Percentiles rank a stretch among this genome's conserved stretches.
phyloP scores from a whole-genome alignment of 129 eudicot species.

The Escallonia rubra region DNA sequence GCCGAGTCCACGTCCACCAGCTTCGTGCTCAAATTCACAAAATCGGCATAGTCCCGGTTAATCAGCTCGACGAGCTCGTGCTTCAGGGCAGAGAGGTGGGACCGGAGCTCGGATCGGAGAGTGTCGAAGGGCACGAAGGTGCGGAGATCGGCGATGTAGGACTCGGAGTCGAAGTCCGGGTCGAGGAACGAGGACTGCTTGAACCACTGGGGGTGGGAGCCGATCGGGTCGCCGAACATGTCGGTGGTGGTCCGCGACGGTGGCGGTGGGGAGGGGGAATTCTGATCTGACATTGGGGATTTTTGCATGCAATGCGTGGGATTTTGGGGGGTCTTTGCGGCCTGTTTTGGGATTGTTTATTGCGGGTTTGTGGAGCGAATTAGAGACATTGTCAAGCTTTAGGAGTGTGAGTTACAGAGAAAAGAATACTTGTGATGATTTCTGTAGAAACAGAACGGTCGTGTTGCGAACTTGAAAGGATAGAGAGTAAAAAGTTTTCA shows the following conservation, averaged over 20 bases:
- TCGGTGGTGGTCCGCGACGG: constrained; percentile 61
- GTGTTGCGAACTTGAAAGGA: no score
- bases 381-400: no score
- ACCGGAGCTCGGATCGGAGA: constrained; percentile 89
- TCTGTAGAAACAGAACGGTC: no score
- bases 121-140: constrained; percentile 93
- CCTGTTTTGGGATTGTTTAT: no score
- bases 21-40: constrained; percentile 83
- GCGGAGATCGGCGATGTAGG: constrained; percentile 95
- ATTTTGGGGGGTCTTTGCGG: neutral
- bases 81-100: constrained; percentile 66
- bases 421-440: no score
- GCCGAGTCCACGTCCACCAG: constrained; percentile 81
- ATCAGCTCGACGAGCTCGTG: constrained; percentile 78
- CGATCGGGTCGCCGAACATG: constrained; percentile 85
- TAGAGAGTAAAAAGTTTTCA: no score
- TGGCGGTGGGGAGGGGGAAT: constrained; percentile 22
- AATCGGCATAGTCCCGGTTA: constrained; percentile 83
- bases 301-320: neutral
- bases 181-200: constrained; percentile 65
- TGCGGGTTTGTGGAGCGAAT: no score
- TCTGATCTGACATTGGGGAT: constrained; percentile 34
- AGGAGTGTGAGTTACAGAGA: no score
- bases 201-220: constrained; percentile 82
- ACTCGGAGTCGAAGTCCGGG: constrained; percentile 71